phyloP scores from a whole-genome alignment of 345 rosid genomes.

The Salix arbutifolia region DNA sequence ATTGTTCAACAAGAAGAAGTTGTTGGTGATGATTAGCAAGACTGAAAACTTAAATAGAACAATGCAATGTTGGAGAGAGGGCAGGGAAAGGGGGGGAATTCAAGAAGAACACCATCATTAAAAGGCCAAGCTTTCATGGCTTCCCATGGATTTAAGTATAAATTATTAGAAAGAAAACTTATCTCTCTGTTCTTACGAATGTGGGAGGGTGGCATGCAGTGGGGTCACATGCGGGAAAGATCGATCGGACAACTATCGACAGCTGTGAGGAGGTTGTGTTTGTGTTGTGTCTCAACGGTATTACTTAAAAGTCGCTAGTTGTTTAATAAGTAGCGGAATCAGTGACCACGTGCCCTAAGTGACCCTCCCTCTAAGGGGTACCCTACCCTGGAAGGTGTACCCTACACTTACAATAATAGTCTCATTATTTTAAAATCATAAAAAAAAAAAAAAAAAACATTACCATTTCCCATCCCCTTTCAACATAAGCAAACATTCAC shows the following conservation, averaged over 20 bases:
- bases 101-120: background rate
- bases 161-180: background rate
- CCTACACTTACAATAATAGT: slow-evolving; percentile 15
- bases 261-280: slow-evolving; percentile 48
- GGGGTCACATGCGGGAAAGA: slow-evolving; percentile 49
- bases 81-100: background rate
- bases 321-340: slow-evolving; percentile 38
- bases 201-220: slow-evolving; percentile 21
- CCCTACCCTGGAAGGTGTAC: slow-evolving; percentile 12
- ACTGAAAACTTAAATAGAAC: background rate
- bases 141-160: background rate
- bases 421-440: slow-evolving; percentile 5
- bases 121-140: background rate
- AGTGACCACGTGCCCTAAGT: slow-evolving; percentile 54
- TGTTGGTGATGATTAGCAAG: no score
- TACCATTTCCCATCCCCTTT: background rate
- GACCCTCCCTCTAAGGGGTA: slow-evolving; percentile 26
- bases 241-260: slow-evolving; percentile 67
- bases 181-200: slow-evolving; percentile 3
- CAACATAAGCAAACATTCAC: background rate
- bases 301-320: slow-evolving; percentile 67
- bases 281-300: slow-evolving; percentile 58
- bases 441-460: no score
- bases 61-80: background rate
- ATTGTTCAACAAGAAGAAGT: no score